Base-by-base conservation (phyloP, 345 rosid genomes). In the Gossypium ekmanianum region DNA sequence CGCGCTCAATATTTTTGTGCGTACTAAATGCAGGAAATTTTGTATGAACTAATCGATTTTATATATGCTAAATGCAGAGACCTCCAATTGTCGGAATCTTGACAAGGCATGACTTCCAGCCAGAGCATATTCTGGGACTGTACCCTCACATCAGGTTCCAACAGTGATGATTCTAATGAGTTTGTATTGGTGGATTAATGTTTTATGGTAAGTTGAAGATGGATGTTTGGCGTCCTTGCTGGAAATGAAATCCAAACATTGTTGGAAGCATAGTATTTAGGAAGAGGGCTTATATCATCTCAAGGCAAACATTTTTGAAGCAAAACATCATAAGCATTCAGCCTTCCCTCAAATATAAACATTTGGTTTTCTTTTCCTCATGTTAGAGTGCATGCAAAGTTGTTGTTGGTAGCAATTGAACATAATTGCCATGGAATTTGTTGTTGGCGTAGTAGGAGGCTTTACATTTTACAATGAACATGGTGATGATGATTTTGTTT, bases 41-140 rank as follows among this genome's bases (percentile, higher is more conserved):
- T 1, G 8, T 34, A 13, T 9, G 45, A 47, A 47, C 71, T 12
- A 13, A 41, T 39, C 9, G 20, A 22, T 54, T 29, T 4, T 61
- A 4, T 70, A 17, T 68, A 2, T 77, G 22, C 55, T 41, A 69
- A 75, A 78, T 27, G 79, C 97, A 94, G 98, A 85, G 94, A 82
- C 97, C 97, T 7, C 97, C 98, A 0, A 81, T 94, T n/a, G 96
- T 90, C 9, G 99, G 98, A 48, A 91, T 94, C 54, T 77, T 94
- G 55, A 94, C 99, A 0, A 76, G 99, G 82, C 99, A 94, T 26
- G 99, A 94, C 77, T 94, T 94, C 83, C 85, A 90, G 89, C 93
- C 89, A 0, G 97, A 92, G 79, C 99, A 92, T 74, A 77, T 94
- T 2, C 61, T 89, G 58, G 94, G 95, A 77, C 88, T 91, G 24